Conservation (phyloP, 2,329 filamentous ascomycete genomes). For the Penicillium sp. region DNA sequence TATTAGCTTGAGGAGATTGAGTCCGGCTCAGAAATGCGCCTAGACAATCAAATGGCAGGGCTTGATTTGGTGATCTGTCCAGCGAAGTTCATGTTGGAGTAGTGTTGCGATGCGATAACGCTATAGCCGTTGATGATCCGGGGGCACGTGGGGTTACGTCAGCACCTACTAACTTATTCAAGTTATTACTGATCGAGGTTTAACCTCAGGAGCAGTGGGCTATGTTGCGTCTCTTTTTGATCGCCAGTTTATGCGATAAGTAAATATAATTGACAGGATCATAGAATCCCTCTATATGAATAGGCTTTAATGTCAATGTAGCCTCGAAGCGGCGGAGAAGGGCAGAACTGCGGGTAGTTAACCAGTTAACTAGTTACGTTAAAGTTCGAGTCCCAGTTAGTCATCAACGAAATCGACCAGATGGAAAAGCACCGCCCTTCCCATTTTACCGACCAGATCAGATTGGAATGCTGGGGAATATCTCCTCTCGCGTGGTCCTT, state of each 20-base stretch:
- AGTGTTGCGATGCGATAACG: slow-evolving; percentile 8
- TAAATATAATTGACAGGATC: not conserved
- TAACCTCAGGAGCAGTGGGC: not conserved
- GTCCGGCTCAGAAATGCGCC: not conserved
- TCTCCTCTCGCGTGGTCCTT: not conserved
- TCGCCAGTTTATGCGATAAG: slow-evolving; percentile 1
- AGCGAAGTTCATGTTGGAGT: slow-evolving; percentile 1
- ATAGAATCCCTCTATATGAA: too few species aligned
- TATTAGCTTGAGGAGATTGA: not conserved
- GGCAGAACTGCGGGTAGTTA: slow-evolving; percentile 7
- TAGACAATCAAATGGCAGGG: not conserved
- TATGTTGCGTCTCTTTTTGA: not conserved
- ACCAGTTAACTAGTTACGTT: too few species aligned
- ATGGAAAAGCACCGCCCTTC: slow-evolving; percentile 4
- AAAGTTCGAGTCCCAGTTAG: not conserved
- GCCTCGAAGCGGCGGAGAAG: not conserved
- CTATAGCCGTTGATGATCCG: slow-evolving; percentile 5
- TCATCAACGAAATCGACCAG: slow-evolving; percentile 6
- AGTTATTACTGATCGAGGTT: not conserved
- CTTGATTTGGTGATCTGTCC: not conserved
- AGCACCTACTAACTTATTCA: not conserved
- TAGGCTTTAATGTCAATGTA: not conserved
- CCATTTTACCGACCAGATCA: not conserved
- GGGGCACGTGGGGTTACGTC: slow-evolving; percentile 11
- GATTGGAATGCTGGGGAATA: slow-evolving; percentile 1